phyloP scores from a whole-genome alignment of 345 rosid species.

The Schrenkiella parvula region DNA sequence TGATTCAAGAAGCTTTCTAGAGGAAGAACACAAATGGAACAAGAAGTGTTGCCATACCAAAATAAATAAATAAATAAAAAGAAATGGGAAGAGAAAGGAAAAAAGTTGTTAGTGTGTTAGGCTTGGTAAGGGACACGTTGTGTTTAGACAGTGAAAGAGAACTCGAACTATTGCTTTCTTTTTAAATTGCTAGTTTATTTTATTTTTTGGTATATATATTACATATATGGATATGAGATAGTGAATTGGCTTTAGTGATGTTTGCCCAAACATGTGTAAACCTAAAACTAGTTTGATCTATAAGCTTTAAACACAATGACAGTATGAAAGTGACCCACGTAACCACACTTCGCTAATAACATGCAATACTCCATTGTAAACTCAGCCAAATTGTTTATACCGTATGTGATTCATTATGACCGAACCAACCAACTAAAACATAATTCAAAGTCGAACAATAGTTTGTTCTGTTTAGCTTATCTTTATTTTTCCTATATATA shows the following conservation, averaged over 20 bases:
- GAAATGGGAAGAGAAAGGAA: too few species aligned
- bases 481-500: not conserved
- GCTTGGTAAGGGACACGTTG: constrained; percentile 12
- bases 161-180: not conserved
- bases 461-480: not conserved
- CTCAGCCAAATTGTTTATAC: not conserved
- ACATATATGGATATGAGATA: not conserved
- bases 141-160: not conserved
- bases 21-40: constrained; percentile 10
- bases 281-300: not conserved
- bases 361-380: not conserved
- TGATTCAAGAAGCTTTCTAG: not conserved
- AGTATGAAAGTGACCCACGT: not conserved
- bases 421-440: not conserved
- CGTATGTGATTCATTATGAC: not conserved
- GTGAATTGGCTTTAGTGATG: not conserved
- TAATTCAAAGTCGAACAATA: not conserved
- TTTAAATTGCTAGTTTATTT: not conserved
- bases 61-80: too few species aligned
- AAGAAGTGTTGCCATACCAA: too few species aligned
- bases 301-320: not conserved
- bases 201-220: not conserved
- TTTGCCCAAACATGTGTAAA: not conserved
- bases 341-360: not conserved
- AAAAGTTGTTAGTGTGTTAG: constrained; percentile 12